Evolutionary conservation across 202 grass and related monocot species (phyloP).

Genomic region (Zoysia matrella): DNA sequence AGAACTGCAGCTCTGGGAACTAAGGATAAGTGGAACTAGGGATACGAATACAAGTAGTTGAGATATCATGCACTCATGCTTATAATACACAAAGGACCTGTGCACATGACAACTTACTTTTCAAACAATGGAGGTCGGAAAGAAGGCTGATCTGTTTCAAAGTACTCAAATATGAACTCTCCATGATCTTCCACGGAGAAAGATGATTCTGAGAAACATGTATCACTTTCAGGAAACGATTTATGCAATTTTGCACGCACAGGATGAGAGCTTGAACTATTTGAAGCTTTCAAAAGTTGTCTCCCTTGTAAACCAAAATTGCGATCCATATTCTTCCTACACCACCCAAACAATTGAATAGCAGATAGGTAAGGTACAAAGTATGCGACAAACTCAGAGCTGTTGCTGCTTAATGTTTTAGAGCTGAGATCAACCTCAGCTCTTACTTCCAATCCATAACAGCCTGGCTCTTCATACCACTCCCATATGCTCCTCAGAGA

Average conservation of each 20-base stretch:
- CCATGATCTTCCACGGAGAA: constrained; percentile 26
- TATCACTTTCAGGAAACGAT: constrained; percentile 35
- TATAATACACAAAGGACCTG: neutral
- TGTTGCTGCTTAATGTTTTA: constrained; percentile 10
- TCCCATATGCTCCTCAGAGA: constrained; percentile 56
- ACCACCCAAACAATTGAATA: constrained; percentile 64
- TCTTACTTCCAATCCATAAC: constrained; percentile 72
- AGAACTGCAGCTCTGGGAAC: neutral
- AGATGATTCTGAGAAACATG: constrained; percentile 46
- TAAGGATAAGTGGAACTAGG: constrained; percentile 16
- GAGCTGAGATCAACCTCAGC: constrained; percentile 39
- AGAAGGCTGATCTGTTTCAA: constrained; percentile 69
- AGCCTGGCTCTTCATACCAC: constrained; percentile 73
- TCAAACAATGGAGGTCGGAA: constrained; percentile 64
- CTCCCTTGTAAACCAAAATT: constrained; percentile 27
- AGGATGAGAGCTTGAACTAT: constrained; percentile 35
- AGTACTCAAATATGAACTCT: constrained; percentile 63
- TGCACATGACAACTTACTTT: constrained; percentile 53
- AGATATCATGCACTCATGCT: constrained; percentile 2
- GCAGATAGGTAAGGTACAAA: constrained; percentile 74
- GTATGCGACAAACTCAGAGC: constrained; percentile 57
- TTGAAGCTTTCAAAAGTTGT: constrained; percentile 33
- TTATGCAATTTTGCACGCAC: constrained; percentile 17
- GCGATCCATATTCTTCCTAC: constrained; percentile 40
- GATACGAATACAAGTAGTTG: neutral